phyloP scores from a whole-genome alignment of 2,329 filamentous ascomycete species.

The Neonectria faginata region DNA sequence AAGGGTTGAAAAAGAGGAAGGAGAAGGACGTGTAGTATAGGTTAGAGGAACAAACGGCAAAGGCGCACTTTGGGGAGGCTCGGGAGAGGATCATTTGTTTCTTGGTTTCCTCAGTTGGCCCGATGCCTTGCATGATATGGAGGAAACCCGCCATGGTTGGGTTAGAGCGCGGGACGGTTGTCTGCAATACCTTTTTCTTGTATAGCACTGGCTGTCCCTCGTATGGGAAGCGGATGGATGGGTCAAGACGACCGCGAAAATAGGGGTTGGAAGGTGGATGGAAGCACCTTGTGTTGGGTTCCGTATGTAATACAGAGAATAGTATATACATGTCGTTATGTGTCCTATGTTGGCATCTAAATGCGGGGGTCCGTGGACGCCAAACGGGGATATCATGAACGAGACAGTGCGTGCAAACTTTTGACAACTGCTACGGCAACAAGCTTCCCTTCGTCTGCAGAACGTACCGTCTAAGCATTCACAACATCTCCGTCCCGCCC shows the following conservation, averaged over 20 bases:
- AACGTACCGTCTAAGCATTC: not conserved
- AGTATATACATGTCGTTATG: constrained; percentile 12
- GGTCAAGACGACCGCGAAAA: constrained; percentile 7
- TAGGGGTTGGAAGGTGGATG: constrained; percentile 1
- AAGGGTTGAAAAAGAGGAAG: constrained; percentile 4
- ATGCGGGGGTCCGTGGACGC: no score
- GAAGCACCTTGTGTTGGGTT: constrained; percentile 7
- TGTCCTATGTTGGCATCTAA: not conserved
- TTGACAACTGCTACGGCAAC: no score
- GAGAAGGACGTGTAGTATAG: constrained; percentile 7
- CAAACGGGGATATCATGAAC: no score
- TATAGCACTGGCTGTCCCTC: constrained; percentile 20
- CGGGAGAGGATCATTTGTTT: constrained; percentile 15
- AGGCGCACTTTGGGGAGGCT: constrained; percentile 14
- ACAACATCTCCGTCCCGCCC: not conserved
- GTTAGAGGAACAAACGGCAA: constrained; percentile 19
- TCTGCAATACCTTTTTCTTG: constrained; percentile 13
- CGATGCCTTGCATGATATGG: constrained; percentile 9
- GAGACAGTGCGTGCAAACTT: no score
- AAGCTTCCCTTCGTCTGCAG: no score
- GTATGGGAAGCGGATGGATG: constrained; percentile 4
- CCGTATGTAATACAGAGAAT: constrained; percentile 24
- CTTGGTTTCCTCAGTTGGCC: not conserved
- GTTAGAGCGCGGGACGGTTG: not conserved
- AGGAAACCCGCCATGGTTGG: constrained; percentile 1